Conservation (phyloP, 2,329 filamentous ascomycete species). For the Stachybotrys elegans region DNA sequence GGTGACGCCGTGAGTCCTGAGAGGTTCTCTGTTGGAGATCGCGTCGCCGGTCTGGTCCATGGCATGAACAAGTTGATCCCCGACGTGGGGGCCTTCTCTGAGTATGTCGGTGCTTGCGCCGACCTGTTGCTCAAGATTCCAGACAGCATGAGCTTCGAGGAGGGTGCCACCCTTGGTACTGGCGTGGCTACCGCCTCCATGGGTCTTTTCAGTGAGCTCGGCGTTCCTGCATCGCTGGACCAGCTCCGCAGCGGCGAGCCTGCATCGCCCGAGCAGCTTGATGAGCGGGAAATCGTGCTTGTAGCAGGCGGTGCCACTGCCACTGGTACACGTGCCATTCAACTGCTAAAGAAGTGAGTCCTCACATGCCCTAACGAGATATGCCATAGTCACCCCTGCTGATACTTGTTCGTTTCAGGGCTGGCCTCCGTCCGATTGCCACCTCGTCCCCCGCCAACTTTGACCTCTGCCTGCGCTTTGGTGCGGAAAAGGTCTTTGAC, state of each 20-base stretch:
- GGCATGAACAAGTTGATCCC: constrained; percentile 14
- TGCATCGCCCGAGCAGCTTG: constrained; percentile 8
- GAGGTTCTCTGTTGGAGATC: constrained; percentile 15
- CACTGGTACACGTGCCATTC: constrained; percentile 36
- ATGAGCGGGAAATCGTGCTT: constrained; percentile 24
- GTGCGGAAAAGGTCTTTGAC: constrained; percentile 36
- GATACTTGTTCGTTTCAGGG: constrained; percentile 6
- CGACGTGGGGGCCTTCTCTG: constrained; percentile 21
- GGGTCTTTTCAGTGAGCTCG: constrained; percentile 22
- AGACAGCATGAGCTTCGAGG: constrained; percentile 14
- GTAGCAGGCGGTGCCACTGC: constrained; percentile 40
- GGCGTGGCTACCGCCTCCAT: constrained; percentile 21
- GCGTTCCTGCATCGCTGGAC: constrained; percentile 13
- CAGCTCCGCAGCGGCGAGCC: neutral
- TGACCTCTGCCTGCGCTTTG: constrained; percentile 32
- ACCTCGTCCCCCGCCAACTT: constrained; percentile 39
- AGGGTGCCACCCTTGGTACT: constrained; percentile 17
- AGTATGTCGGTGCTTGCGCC: constrained; percentile 17
- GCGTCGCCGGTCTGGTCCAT: constrained; percentile 18
- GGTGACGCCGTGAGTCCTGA: constrained; percentile 10
- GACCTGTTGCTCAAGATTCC: constrained; percentile 18
- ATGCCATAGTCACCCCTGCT: neutral
- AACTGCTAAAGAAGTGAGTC: constrained; percentile 29
- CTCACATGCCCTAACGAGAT: neutral
- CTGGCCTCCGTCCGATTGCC: constrained; percentile 34